Conservation (phyloP, 1,139 yeast species). For the Maudiozyma humilis region DNA sequence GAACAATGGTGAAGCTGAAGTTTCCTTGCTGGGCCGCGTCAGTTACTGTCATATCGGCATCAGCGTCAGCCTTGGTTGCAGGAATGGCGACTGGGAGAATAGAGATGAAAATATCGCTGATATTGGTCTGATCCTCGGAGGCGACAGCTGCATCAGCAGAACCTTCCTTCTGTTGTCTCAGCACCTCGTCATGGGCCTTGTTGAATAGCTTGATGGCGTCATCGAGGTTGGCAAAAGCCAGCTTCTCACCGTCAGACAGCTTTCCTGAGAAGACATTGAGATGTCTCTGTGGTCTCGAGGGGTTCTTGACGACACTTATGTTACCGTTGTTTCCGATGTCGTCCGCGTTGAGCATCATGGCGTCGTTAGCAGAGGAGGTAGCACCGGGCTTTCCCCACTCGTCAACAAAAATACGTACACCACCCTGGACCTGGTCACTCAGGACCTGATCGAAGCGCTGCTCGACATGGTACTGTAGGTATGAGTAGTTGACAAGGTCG, state of each 20-base stretch:
- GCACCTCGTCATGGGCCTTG: slow-evolving; percentile 30
- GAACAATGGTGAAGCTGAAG: slow-evolving; percentile 60
- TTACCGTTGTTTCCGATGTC: slow-evolving; percentile 2
- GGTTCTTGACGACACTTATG: neutral
- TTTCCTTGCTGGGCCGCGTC: slow-evolving; percentile 38
- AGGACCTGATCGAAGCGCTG: slow-evolving; percentile 73
- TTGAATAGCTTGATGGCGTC: slow-evolving; percentile 49
- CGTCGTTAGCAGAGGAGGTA: slow-evolving; percentile 10
- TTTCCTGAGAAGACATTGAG: slow-evolving; percentile 73
- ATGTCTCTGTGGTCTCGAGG: slow-evolving; percentile 31
- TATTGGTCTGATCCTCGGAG: slow-evolving; percentile 38
- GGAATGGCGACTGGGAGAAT: slow-evolving; percentile 51
- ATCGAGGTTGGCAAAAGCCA: slow-evolving; percentile 80
- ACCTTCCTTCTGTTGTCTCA: slow-evolving; percentile 24
- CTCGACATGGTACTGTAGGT: slow-evolving; percentile 56
- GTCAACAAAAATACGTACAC: slow-evolving; percentile 52
- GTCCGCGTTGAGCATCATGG: slow-evolving; percentile 4
- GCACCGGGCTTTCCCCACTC: slow-evolving; percentile 32
- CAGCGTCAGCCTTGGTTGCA: slow-evolving; percentile 19
- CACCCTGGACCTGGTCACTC: slow-evolving; percentile 82
- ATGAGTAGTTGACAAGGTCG: slow-evolving; percentile 67
- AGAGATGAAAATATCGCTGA: slow-evolving; percentile 60
- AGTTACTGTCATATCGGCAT: slow-evolving; percentile 31
- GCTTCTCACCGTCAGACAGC: slow-evolving; percentile 76
- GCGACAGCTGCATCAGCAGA: slow-evolving; percentile 17